Percentiles rank a stretch among this genome's conserved stretches.
Conservation (phyloP, 495 filamentous ascomycete genomes). For the Trichocladium uniseriatum region DNA sequence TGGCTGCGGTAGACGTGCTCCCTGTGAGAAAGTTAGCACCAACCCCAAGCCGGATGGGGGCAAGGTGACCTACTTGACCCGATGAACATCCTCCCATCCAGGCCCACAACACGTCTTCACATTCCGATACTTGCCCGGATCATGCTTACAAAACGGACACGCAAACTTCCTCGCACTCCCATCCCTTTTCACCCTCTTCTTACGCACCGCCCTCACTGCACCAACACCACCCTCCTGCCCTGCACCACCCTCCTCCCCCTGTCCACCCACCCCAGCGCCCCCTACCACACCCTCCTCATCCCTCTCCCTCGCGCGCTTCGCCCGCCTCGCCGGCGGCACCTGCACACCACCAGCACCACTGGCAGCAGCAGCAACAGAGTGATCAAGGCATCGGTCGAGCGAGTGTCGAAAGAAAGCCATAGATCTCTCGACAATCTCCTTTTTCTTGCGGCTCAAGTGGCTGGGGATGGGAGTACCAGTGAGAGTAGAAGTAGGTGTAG, state of each 20-base stretch:
- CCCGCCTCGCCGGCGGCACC: not conserved
- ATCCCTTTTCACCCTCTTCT: conserved; percentile 15
- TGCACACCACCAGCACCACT: too few species aligned
- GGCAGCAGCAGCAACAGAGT: not conserved
- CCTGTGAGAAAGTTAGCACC: conserved; percentile 17
- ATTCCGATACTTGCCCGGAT: conserved; percentile 27
- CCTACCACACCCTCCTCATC: conserved; percentile 5
- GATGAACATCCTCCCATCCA: conserved; percentile 35
- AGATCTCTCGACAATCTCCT: conserved; percentile 23
- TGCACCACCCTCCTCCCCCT: conserved; percentile 1
- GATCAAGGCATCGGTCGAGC: conserved; percentile 23
- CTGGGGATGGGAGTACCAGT: too few species aligned
- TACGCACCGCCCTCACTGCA: not conserved
- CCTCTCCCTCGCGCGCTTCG: conserved; percentile 11
- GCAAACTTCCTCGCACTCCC: conserved; percentile 24
- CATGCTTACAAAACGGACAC: conserved; percentile 37
- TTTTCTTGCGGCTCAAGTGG: conserved; percentile 20
- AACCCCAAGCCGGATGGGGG: not conserved
- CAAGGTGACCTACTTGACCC: conserved; percentile 35
- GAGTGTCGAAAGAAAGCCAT: conserved; percentile 20
- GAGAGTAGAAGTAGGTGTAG: too few species aligned
- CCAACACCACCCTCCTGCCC: conserved; percentile 1
- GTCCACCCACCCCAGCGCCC: too few species aligned
- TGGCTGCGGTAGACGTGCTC: conserved; percentile 39
- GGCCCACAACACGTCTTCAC: conserved; percentile 34